Conservation (phyloP, 768 basidiomycete species). For the Xerocomellus dryophilus region DNA sequence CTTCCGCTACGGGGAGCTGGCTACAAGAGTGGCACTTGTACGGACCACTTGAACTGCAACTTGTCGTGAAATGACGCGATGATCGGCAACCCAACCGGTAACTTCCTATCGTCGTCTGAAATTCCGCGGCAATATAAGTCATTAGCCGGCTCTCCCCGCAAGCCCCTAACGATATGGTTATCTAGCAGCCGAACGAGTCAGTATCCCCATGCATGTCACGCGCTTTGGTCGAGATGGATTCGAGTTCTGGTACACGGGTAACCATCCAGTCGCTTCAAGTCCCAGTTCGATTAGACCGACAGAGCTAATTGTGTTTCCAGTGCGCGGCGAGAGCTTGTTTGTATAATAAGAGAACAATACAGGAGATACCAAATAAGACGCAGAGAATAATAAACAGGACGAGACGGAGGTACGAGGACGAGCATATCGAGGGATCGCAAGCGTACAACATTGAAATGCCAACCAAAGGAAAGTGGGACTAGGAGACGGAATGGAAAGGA, state of each 20-base stretch:
- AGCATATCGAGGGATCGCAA: constrained; percentile 32
- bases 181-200: neutral
- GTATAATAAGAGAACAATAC: constrained; percentile 26
- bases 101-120: constrained; percentile 6
- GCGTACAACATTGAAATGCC: constrained; percentile 24
- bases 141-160: constrained; percentile 3
- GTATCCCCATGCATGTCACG: constrained; percentile 1
- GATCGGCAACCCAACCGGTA: constrained; percentile 16
- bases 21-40: neutral
- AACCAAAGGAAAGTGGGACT: constrained; percentile 9
- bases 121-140: neutral
- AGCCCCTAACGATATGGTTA: constrained; percentile 8
- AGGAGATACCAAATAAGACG: constrained; percentile 29
- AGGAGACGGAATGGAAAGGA: constrained; percentile 1
- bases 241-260: neutral
- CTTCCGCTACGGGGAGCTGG: neutral
- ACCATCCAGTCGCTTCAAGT: neutral
- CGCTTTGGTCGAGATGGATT: neutral
- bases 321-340: constrained; percentile 4
- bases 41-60: neutral
- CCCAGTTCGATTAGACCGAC: neutral
- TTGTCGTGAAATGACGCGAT: neutral
- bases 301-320: neutral
- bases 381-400: constrained; percentile 22
- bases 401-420: constrained; percentile 9